Conservation (phyloP, 768 basidiomycete genomes). For the Dioszegia aurantiaca region DNA sequence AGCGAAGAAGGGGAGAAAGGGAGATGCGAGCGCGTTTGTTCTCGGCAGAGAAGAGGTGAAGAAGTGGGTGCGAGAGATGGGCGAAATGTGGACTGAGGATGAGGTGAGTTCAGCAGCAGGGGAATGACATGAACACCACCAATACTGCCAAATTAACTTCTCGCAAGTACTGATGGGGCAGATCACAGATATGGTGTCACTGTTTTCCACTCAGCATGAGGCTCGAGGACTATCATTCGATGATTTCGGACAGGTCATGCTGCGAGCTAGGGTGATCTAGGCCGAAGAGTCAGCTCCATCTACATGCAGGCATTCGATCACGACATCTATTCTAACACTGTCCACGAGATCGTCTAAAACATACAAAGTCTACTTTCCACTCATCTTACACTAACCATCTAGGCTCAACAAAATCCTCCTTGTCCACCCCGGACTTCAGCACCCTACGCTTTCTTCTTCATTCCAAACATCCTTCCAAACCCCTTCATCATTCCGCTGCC, state of each 20-base stretch:
- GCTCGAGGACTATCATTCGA: slow-evolving; percentile 45
- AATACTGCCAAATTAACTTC: too few species aligned
- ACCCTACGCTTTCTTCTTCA: slow-evolving; percentile 12
- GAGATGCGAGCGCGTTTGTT: slow-evolving; percentile 11
- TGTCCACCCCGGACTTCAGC: too few species aligned
- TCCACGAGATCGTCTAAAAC: neutral
- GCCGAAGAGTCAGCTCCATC: slow-evolving; percentile 18
- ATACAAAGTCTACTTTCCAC: neutral
- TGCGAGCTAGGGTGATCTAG: slow-evolving; percentile 45
- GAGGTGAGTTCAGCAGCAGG: slow-evolving; percentile 44
- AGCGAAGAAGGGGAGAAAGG: neutral
- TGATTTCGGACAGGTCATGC: slow-evolving; percentile 47
- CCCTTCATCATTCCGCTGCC: slow-evolving; percentile 9
- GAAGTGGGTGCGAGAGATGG: slow-evolving; percentile 40
- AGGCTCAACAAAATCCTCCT: neutral
- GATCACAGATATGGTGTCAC: slow-evolving; percentile 50
- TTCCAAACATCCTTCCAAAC: slow-evolving; percentile 12
- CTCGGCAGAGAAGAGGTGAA: slow-evolving; percentile 47
- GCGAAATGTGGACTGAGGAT: slow-evolving; percentile 48
- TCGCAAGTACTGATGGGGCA: slow-evolving; percentile 14
- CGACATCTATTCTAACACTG: neutral
- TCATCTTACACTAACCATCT: neutral
- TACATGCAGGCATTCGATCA: slow-evolving; percentile 1
- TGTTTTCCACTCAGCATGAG: slow-evolving; percentile 51
- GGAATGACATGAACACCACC: too few species aligned